phyloP scores from a whole-genome alignment of 108 stramenopile genomes.

The Pinguiococcus pyrenoidosus region DNA sequence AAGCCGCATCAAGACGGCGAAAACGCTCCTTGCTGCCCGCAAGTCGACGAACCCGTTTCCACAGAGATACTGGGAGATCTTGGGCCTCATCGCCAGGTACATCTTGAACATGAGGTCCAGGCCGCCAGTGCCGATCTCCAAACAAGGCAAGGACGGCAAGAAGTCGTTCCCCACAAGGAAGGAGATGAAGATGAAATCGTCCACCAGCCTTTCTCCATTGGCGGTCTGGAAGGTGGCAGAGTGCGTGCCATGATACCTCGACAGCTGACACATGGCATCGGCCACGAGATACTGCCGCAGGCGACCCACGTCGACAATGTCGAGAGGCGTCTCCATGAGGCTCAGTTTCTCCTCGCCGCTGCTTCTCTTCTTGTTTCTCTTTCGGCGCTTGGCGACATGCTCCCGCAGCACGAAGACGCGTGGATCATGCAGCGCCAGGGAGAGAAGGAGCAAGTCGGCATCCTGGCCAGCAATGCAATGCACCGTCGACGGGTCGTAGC shows the following conservation, averaged over 20 bases:
- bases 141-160: too few relatives aligned
- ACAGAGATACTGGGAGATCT: slow-evolving; percentile 5
- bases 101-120: slow-evolving; percentile 69
- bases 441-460: slow-evolving; percentile 93
- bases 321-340: too few relatives aligned
- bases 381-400: slow-evolving; percentile 42
- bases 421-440: slow-evolving; percentile 81
- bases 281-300: slow-evolving; percentile 69
- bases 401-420: slow-evolving; percentile 85
- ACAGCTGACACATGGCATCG: too few relatives aligned
- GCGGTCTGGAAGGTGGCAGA: slow-evolving; percentile 71
- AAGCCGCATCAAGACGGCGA: too few relatives aligned
- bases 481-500: slow-evolving; percentile 71
- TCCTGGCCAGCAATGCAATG: slow-evolving; percentile 85
- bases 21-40: too few relatives aligned
- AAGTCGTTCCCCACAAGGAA: slow-evolving; percentile 85
- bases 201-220: too few relatives aligned
- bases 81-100: too few relatives aligned
- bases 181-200: slow-evolving; percentile 90
- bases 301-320: too few relatives aligned
- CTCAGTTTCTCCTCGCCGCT: too few relatives aligned
- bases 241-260: too few relatives aligned
- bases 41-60: slow-evolving; percentile 19
- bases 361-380: background rate
- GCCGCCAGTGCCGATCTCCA: slow-evolving; percentile 81